Evolutionary conservation across 2,329 filamentous ascomycete species (phyloP).

Genomic region (Claviceps pazoutovae): DNA sequence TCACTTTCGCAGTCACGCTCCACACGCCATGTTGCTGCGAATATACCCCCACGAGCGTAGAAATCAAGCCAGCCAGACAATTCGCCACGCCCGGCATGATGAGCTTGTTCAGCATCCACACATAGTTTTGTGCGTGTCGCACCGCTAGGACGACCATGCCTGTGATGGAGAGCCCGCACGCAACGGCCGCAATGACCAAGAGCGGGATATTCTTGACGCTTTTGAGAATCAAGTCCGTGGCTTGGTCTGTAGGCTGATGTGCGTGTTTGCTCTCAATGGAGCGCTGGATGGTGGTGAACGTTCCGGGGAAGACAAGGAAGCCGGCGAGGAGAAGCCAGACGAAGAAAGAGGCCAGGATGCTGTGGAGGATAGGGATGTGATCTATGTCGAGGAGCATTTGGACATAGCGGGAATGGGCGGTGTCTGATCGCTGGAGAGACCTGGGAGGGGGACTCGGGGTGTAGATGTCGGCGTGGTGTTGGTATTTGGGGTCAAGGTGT

Average conservation of each 20-base stretch:
- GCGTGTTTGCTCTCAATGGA: slow-evolving; percentile 11
- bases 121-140: slow-evolving; percentile 32
- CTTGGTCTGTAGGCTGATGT: slow-evolving; percentile 7
- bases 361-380: slow-evolving; percentile 30
- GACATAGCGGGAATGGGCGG: slow-evolving; percentile 24
- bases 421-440: slow-evolving; percentile 10
- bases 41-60: slow-evolving; percentile 35
- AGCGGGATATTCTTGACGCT: slow-evolving; percentile 22
- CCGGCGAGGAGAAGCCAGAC: slow-evolving; percentile 36
- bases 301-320: slow-evolving; percentile 38
- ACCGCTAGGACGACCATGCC: slow-evolving; percentile 30
- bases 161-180: slow-evolving; percentile 21
- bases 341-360: slow-evolving; percentile 26
- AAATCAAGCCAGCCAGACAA: slow-evolving; percentile 33
- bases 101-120: slow-evolving; percentile 39
- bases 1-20: slow-evolving; percentile 26
- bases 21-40: slow-evolving; percentile 30
- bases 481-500: slow-evolving; percentile 5
- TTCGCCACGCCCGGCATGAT: slow-evolving; percentile 33
- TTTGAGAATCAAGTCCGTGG: slow-evolving; percentile 11
- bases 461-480: slow-evolving; percentile 1
- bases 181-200: slow-evolving; percentile 28
- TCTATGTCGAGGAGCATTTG: slow-evolving; percentile 34
- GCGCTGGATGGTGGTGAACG: slow-evolving; percentile 29
- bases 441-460: neutral